These are phyloP conservation scores for Flueggea neowawraea DNA, from an alignment of 441 rosid genomes.

Conservation along the genomic window DNA sequence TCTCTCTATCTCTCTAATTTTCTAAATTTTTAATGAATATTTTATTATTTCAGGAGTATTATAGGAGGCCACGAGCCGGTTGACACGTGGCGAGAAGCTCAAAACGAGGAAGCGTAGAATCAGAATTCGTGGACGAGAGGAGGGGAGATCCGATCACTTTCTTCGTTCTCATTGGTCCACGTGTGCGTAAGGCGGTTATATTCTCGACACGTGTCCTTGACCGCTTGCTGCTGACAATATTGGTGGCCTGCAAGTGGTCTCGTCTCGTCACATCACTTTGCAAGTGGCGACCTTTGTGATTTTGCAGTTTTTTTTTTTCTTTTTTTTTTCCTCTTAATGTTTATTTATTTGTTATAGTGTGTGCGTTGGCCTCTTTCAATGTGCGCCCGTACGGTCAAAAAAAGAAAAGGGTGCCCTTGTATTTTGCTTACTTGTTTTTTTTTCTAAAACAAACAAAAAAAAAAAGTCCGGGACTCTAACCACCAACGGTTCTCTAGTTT, in stretches of 20 bases:
- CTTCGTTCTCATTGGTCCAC: conserved; percentile 9
- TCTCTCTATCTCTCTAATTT: conserved; percentile 8
- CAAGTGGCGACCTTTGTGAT: neutral
- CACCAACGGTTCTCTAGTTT: too few species aligned
- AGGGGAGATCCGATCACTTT: conserved; percentile 75
- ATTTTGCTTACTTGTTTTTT: too few species aligned
- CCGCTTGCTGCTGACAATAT: neutral
- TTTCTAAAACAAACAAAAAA: too few species aligned
- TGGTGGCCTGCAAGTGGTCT: neutral
- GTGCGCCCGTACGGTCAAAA: too few species aligned
- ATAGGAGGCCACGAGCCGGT: conserved; percentile 11
- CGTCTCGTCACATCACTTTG: too few species aligned
- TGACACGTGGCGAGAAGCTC: conserved; percentile 65
- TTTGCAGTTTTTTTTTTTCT: neutral
- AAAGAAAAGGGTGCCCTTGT: too few species aligned
- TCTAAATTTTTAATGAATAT: conserved; percentile 14
- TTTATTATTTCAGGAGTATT: conserved; percentile 19
- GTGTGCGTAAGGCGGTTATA: neutral
- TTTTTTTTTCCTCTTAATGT: too few species aligned
- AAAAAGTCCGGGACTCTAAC: too few species aligned
- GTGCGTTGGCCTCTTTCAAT: too few species aligned
- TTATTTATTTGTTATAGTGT: too few species aligned
- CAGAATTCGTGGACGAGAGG: conserved; percentile 88
- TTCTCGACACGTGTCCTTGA: neutral
- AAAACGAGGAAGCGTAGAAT: conserved; percentile 35